Conservation (phyloP, 2,329 filamentous ascomycete genomes). For the Nigrograna mackinnonii region DNA sequence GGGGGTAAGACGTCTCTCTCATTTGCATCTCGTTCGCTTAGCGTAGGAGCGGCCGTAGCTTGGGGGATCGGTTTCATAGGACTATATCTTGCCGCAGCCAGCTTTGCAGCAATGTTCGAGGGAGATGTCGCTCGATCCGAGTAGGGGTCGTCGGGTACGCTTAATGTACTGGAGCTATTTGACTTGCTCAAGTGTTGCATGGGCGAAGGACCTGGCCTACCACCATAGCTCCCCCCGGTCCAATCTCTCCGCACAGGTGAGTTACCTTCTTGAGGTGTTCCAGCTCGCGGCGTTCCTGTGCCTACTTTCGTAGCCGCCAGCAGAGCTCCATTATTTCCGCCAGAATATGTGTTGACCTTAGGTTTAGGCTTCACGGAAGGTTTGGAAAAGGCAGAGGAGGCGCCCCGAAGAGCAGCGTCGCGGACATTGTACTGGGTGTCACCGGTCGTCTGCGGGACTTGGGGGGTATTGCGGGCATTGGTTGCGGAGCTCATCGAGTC, state of each 20-base stretch:
- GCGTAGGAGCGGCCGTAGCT: slow-evolving; percentile 10
- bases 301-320: slow-evolving; percentile 49
- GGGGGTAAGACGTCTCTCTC: slow-evolving; percentile 34
- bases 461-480: slow-evolving; percentile 27
- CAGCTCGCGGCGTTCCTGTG: slow-evolving; percentile 22
- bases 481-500: slow-evolving; percentile 38
- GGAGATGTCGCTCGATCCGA: slow-evolving; percentile 52
- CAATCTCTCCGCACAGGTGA: slow-evolving; percentile 30
- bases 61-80: slow-evolving; percentile 41
- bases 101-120: slow-evolving; percentile 64
- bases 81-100: slow-evolving; percentile 65
- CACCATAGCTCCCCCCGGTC: slow-evolving; percentile 31
- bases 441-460: slow-evolving; percentile 31
- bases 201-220: slow-evolving; percentile 26
- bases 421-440: slow-evolving; percentile 41
- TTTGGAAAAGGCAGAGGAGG: slow-evolving; percentile 52
- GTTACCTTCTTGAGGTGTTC: slow-evolving; percentile 14
- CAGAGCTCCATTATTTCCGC: slow-evolving; percentile 46
- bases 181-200: slow-evolving; percentile 25
- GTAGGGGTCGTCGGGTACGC: slow-evolving; percentile 27
- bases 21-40: slow-evolving; percentile 24
- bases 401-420: slow-evolving; percentile 54
- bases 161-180: slow-evolving; percentile 32
- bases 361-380: slow-evolving; percentile 46
- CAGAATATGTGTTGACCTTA: slow-evolving; percentile 42